These are phyloP conservation scores for Echites panduratus DNA, from an alignment of 257 asterid species.

Conservation along the genomic window DNA sequence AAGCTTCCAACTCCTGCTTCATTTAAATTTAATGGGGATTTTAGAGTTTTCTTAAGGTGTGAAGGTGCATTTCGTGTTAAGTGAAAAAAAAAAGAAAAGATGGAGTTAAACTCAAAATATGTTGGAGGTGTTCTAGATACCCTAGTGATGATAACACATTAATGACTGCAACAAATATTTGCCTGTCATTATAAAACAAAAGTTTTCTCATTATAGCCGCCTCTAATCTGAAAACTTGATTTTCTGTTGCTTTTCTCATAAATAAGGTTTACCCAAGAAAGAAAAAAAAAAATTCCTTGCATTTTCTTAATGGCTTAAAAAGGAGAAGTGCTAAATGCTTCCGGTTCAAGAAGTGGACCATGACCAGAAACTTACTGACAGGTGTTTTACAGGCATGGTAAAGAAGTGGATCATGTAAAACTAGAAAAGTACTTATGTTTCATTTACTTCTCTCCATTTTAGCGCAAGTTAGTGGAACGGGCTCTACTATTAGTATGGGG, in stretches of 20 bases:
- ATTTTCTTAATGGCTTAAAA: too few species aligned
- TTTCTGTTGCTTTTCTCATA: not conserved
- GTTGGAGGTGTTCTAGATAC: not conserved
- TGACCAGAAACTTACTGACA: too few species aligned
- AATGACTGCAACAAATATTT: not conserved
- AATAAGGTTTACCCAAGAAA: not conserved
- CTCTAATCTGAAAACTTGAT: not conserved
- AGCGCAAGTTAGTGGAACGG: not conserved
- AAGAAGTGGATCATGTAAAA: too few species aligned
- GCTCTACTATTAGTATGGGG: not conserved
- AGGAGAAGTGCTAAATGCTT: too few species aligned
- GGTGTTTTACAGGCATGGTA: too few species aligned
- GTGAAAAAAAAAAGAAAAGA: too few species aligned
- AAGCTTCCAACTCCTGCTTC: too few species aligned
- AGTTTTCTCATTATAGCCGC: not conserved
- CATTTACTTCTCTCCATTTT: not conserved
- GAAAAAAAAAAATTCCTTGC: not conserved
- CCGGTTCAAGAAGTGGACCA: too few species aligned
- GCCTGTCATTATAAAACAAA: not conserved
- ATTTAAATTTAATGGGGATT: too few species aligned
- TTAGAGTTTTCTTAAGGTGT: too few species aligned
- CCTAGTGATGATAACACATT: not conserved
- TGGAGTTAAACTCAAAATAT: not conserved
- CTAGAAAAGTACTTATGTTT: not conserved
- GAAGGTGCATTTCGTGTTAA: too few species aligned